Evolutionary conservation across 441 rosid genomes (phyloP), one percentile per base, ranked within the genome.

Genomic region (Aleurites moluccanus): DNA sequence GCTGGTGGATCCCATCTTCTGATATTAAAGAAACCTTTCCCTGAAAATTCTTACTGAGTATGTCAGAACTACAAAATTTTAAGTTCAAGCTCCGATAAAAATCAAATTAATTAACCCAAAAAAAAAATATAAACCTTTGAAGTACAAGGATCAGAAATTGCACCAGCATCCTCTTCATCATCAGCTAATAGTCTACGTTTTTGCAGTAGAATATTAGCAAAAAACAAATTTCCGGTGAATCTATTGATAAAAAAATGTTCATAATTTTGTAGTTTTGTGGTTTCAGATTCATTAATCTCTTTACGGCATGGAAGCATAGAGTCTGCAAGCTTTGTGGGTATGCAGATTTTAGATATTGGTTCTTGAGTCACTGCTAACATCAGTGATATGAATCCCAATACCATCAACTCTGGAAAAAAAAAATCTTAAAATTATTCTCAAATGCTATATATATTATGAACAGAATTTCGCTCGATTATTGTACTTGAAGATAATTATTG

Each of bases 1-100:
- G 83, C 79, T 91, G 92, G 73, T 79, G 86, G 59, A 86, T 57
- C 62, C 96, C 93, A 16, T 86, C 77, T 79, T 64, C 47, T 27
- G 92, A 82, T 53, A 91, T 88, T 0, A 91, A 63, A 38, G 92
- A 74, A 0, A 77, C 77, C 83, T 71, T 83, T 47, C 80, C 89
- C 96, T 91, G 81, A 33, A 67, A 74, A 33, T 33, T 5, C 16
- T 66, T 15, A 10, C 47, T n/a, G n/a, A n/a, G n/a, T n/a, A n/a
- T n/a, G n/a, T n/a, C n/a, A n/a, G n/a, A n/a, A n/a, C n/a, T n/a
- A n/a, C n/a, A n/a, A 15, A 72, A 27, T 10, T 50, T 60, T 60
- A 60, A 33, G 13, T 28, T 0, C 14, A 23, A 30, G 20, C 40
- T 15, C 0, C 3, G 16, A 18, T 2, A 16, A 55, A 18, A 61